Base-by-base conservation (phyloP, 352 stramenopile genomes). In the Globisporangium irregulare region DNA sequence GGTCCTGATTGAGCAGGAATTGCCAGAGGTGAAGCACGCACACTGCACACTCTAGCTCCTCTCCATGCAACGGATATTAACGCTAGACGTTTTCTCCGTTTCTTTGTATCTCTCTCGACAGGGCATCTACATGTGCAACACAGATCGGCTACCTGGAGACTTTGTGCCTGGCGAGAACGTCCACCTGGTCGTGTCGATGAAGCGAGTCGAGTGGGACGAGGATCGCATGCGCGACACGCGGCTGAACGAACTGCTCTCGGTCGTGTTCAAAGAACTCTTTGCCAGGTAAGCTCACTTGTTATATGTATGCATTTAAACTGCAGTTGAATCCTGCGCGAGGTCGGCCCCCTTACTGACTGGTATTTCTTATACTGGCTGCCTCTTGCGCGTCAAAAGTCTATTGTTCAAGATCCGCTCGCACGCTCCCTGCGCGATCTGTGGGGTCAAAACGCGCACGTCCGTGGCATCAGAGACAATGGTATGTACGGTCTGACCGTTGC, bases 71-170 rank as follows among this genome's bases (percentile, higher is more conserved):
- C 15, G 15, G 6, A 22, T 46, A 5, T 46, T 51, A 29, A 68
- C 54, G 2, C 29, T 62, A 38, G 14, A 4, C 8, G 22, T 36
- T 4, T 55, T 58, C 53, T 58, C 24, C 7, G 12, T 10, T 9
- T n/a, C 12, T 8, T 27, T 59, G 6, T 34, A 18, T 50, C 29
- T 32, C 29, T 2, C 34, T 5, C 20, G 8, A 32, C 48, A 91
- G 74, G 87, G 87, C 1, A 91, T 95, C 12, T 92, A 89, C n/a
- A 90, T 95, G 75, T 95, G 84, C 72, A 95, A 89, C 57, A 93
- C 87, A 18, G 87, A 95, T 73, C 82, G 86, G 6, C 73, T 95
- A 22, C 78, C 85, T 9, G 87, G 87, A 12, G 84, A 91, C 38
- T 93, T 92, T 41, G 71, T 71, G 3, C 77, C 82, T 0, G 85